Conservation (phyloP, 208 protist species). For the Blechomonas ayalai region DNA sequence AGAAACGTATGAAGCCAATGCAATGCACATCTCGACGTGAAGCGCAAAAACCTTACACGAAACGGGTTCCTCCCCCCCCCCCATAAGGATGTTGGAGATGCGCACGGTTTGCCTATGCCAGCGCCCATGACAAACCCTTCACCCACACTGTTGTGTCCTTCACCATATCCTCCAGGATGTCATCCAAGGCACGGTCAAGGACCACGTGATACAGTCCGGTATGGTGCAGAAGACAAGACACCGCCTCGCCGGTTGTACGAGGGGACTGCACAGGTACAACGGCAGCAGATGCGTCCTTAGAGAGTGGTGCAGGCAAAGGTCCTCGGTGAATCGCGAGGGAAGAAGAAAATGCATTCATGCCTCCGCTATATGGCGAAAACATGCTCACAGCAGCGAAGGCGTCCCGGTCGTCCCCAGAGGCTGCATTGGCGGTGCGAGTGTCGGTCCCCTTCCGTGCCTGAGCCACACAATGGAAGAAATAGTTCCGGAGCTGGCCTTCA, state of each 20-base stretch:
- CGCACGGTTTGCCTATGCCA: too few species aligned
- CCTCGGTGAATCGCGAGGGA: too few species aligned
- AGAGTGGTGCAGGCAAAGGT: too few species aligned
- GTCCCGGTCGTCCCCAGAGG: background rate
- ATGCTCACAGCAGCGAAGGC: background rate
- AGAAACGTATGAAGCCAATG: too few species aligned
- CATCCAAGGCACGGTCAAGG: slow-evolving; percentile 11
- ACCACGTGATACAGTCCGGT: too few species aligned
- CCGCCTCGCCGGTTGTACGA: background rate
- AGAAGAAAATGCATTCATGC: background rate
- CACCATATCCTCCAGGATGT: slow-evolving; percentile 14
- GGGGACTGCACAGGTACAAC: too few species aligned
- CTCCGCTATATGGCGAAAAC: background rate
- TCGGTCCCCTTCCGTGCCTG: slow-evolving; percentile 6
- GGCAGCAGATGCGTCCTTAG: too few species aligned
- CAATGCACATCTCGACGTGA: too few species aligned
- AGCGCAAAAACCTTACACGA: too few species aligned
- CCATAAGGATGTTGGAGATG: too few species aligned
- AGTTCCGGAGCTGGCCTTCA: slow-evolving; percentile 7
- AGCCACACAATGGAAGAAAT: slow-evolving; percentile 13
- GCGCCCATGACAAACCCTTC: too few species aligned
- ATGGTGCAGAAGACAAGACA: slow-evolving; percentile 5
- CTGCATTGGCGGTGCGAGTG: slow-evolving; percentile 1
- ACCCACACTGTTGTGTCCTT: slow-evolving; percentile 11
- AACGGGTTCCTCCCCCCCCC: too few species aligned